Conservation (phyloP, 1,139 yeast species). For the Eremothecium cymbalariae region DNA sequence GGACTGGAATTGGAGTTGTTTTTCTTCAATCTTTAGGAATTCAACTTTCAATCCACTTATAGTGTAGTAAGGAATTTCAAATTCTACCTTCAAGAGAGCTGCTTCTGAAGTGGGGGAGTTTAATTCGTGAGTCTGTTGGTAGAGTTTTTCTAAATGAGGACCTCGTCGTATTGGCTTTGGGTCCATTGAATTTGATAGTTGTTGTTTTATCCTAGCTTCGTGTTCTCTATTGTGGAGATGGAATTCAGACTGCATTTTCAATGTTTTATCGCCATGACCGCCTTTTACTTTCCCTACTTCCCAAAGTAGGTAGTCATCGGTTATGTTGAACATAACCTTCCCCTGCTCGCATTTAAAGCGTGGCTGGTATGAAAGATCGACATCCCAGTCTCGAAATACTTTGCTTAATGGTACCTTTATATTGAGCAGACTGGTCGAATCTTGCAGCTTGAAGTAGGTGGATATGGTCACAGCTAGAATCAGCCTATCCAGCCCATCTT, state of each 20-base stretch:
- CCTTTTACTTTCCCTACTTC: constrained; percentile 43
- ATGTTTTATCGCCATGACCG: constrained; percentile 43
- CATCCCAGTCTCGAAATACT: constrained; percentile 34
- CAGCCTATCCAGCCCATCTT: constrained; percentile 12
- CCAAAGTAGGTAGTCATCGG: constrained; percentile 56
- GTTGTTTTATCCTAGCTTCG: constrained; percentile 43
- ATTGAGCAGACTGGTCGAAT: constrained; percentile 50
- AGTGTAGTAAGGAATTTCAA: constrained; percentile 60
- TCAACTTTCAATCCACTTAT: constrained; percentile 67
- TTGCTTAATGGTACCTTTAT: constrained; percentile 49
- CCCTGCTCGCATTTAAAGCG: constrained; percentile 63
- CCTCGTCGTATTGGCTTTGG: constrained; percentile 35
- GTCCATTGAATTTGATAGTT: constrained; percentile 37
- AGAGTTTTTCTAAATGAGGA: constrained; percentile 33
- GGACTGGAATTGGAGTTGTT: constrained; percentile 59
- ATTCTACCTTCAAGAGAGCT: constrained; percentile 46
- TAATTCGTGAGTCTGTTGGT: constrained; percentile 28
- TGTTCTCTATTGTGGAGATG: constrained; percentile 47
- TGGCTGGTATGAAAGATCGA: constrained; percentile 44
- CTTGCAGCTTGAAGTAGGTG: constrained; percentile 60
- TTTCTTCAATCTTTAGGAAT: constrained; percentile 62
- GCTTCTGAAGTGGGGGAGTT: constrained; percentile 31
- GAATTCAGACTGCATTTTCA: constrained; percentile 57
- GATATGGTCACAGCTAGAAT: constrained; percentile 31
- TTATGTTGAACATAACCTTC: constrained; percentile 56